Conservation (phyloP, 208 protist genomes). For the Trypanosoma cruzi region DNA sequence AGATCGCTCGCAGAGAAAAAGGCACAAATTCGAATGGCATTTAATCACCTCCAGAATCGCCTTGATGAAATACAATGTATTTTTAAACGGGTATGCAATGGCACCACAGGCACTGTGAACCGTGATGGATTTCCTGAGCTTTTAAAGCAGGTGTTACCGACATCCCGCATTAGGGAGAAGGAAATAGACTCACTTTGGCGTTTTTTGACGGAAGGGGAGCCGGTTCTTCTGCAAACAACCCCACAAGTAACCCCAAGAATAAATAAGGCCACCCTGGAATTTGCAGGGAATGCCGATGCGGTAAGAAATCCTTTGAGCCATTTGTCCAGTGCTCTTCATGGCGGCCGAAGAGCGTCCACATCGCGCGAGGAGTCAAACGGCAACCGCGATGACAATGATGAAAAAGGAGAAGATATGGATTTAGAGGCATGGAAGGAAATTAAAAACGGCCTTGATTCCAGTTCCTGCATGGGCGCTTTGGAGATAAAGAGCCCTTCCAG, state of each 20-base stretch:
- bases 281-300: not conserved
- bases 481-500: not conserved
- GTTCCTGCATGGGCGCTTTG: not conserved
- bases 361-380: not conserved
- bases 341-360: not conserved
- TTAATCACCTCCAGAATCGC: conserved; percentile 4
- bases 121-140: conserved; percentile 3
- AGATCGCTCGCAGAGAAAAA: conserved; percentile 16
- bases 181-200: conserved; percentile 13
- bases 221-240: not conserved
- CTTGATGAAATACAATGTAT: conserved; percentile 14
- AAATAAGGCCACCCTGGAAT: not conserved
- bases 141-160: not conserved
- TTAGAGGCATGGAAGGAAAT: not conserved
- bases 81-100: conserved; percentile 11
- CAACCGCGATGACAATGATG: not conserved
- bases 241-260: not conserved
- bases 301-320: not conserved
- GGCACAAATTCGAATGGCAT: conserved; percentile 15
- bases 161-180: not conserved
- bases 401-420: not conserved
- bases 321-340: not conserved
- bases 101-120: not conserved
- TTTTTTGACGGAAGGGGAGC: conserved; percentile 19
- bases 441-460: not conserved